A percentile compares a stretch with the other conserved stretches of the same genome.
phyloP scores from a whole-genome alignment of 495 filamentous ascomycete genomes.

The Talaromyces wortmannii region DNA sequence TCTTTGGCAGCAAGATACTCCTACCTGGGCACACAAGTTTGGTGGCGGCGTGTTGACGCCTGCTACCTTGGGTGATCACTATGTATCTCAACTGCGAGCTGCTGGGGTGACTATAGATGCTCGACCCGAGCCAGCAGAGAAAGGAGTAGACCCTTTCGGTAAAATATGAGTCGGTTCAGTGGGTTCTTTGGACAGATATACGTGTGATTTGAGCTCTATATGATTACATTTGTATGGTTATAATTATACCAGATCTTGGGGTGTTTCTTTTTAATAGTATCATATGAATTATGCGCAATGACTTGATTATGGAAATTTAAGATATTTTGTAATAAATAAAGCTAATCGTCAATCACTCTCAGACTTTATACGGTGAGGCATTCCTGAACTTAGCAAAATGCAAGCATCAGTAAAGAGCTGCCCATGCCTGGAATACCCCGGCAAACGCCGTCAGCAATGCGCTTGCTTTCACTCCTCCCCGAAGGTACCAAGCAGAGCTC shows the following conservation, averaged over 20 bases:
- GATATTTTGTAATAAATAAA: not conserved
- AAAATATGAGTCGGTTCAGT: not conserved
- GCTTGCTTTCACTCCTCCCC: constrained; percentile 9
- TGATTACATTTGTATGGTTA: not conserved
- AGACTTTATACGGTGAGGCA: not conserved
- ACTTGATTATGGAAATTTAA: not conserved
- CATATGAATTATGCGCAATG: not conserved
- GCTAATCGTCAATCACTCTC: not conserved
- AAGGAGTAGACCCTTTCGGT: not conserved
- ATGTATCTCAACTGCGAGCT: constrained; percentile 27
- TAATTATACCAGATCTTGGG: not conserved
- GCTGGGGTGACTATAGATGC: not conserved
- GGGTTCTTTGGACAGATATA: not conserved
- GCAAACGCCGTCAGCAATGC: constrained; percentile 12
- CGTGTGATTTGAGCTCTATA: not conserved
- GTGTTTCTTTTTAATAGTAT: not conserved
- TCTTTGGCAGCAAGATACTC: constrained; percentile 49
- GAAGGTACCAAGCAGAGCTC: constrained; percentile 23
- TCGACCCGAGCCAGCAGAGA: not conserved
- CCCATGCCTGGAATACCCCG: constrained; percentile 18
- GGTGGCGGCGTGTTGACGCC: constrained; percentile 68
- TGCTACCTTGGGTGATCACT: constrained; percentile 68
- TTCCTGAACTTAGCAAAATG: not conserved
- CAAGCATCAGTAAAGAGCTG: constrained; percentile 8
- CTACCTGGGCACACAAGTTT: constrained; percentile 43